phyloP scores from a whole-genome alignment of 23 red algal genomes.

The Cyanidium caldarium region DNA sequence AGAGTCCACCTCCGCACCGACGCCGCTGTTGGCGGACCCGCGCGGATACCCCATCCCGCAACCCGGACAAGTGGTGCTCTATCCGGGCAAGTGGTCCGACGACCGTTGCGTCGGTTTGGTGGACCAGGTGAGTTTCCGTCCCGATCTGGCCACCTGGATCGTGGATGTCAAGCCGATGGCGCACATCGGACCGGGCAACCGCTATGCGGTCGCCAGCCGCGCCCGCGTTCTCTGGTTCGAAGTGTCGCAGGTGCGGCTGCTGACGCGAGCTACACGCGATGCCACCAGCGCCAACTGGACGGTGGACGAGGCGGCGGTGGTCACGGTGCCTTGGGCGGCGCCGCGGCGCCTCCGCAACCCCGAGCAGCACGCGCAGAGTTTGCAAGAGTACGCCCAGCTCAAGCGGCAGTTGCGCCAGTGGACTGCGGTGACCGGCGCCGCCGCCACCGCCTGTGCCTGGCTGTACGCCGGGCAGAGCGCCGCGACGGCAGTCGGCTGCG shows the following conservation, averaged over 20 bases:
- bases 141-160: not conserved
- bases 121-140: conserved; percentile 8
- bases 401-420: conserved; percentile 16
- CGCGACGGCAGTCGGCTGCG: conserved; percentile 20
- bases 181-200: conserved; percentile 15
- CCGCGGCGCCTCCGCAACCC: not conserved
- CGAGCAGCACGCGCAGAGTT: not conserved
- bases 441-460: not conserved
- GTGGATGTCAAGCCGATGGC: conserved; percentile 46
- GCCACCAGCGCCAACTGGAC: no score
- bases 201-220: no score
- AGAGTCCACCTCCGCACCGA: no score
- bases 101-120: conserved; percentile 55
- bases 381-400: conserved; percentile 19
- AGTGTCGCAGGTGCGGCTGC: conserved; percentile 26
- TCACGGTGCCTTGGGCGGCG: conserved; percentile 16
- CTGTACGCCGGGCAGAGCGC: not conserved
- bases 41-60: no score
- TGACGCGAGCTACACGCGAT: no score
- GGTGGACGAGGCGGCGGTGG: conserved; percentile 25
- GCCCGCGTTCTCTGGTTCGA: conserved; percentile 27
- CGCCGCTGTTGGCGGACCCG: no score
- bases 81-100: conserved; percentile 40
- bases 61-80: conserved; percentile 61
- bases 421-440: conserved; percentile 23